Percentiles rank a stretch among this genome's conserved stretches.
phyloP scores from a whole-genome alignment of 768 basidiomycete genomes.

The Dacryopinax primogenitus region DNA sequence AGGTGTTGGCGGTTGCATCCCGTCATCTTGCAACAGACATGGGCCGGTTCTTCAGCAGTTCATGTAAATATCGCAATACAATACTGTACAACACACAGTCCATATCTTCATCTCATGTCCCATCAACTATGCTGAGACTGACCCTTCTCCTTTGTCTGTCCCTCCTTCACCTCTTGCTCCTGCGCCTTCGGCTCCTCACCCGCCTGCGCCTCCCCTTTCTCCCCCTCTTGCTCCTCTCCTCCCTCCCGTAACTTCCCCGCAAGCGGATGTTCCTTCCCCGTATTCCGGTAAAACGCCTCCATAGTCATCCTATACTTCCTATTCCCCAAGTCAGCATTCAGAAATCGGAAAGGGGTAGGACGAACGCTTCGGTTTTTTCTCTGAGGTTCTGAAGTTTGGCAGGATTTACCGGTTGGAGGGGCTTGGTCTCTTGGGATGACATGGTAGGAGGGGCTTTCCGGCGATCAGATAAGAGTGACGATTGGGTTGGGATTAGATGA shows the following conservation, averaged over 20 bases:
- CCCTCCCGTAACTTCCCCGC: neutral
- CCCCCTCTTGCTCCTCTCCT: neutral
- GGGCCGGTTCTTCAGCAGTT: too few relatives aligned
- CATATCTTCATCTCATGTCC: too few relatives aligned
- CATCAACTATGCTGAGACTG: too few relatives aligned
- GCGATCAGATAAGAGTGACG: neutral
- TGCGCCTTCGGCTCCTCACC: neutral
- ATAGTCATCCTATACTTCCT: constrained; percentile 1
- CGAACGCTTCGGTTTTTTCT: neutral
- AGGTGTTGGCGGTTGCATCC: too few relatives aligned
- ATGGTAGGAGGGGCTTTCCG: too few relatives aligned
- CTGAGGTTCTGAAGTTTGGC: neutral
- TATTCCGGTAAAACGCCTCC: constrained; percentile 5
- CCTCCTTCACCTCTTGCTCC: neutral
- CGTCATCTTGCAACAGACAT: too few relatives aligned
- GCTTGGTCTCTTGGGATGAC: neutral
- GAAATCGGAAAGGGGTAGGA: neutral
- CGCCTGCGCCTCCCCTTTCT: neutral
- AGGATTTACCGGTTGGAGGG: neutral
- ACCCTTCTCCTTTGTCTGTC: neutral
- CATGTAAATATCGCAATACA: too few relatives aligned
- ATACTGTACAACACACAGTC: too few relatives aligned
- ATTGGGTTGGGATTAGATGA: neutral
- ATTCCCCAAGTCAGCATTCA: neutral
- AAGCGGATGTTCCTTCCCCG: neutral